A percentile compares a stretch with the other conserved stretches of the same genome.
phyloP scores from a whole-genome alignment of 176 grass and related monocot genomes.

The Triticum monococcum region DNA sequence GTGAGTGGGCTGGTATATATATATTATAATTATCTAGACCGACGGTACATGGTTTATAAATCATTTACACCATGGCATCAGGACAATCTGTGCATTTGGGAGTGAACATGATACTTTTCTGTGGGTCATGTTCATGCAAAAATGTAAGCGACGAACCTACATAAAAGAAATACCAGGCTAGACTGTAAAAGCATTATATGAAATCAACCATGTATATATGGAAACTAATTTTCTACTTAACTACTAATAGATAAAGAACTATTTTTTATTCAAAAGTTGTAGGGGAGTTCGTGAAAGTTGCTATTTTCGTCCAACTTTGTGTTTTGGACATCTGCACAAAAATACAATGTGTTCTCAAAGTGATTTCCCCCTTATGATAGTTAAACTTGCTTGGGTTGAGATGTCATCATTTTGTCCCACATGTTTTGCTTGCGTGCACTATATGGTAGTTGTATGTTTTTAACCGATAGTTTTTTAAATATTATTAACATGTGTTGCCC shows the following conservation, averaged over 20 bases:
- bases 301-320: neutral
- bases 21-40: neutral
- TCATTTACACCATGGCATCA: neutral
- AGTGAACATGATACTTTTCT: neutral
- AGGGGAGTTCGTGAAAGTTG: neutral
- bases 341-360: neutral
- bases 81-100: neutral
- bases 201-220: neutral
- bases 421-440: neutral
- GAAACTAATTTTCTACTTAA: neutral
- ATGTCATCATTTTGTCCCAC: neutral
- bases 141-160: neutral
- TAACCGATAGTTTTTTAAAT: neutral
- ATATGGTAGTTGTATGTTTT: slow-evolving; percentile 1
- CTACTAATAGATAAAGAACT: neutral
- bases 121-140: neutral
- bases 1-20: neutral
- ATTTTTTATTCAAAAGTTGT: neutral
- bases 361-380: neutral
- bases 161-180: neutral
- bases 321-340: neutral
- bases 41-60: neutral
- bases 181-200: neutral
- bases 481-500: neutral
- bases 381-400: neutral